These are phyloP conservation scores for Penicillium samsonianum DNA, from an alignment of 495 filamentous ascomycete species.

Conservation along the genomic window DNA sequence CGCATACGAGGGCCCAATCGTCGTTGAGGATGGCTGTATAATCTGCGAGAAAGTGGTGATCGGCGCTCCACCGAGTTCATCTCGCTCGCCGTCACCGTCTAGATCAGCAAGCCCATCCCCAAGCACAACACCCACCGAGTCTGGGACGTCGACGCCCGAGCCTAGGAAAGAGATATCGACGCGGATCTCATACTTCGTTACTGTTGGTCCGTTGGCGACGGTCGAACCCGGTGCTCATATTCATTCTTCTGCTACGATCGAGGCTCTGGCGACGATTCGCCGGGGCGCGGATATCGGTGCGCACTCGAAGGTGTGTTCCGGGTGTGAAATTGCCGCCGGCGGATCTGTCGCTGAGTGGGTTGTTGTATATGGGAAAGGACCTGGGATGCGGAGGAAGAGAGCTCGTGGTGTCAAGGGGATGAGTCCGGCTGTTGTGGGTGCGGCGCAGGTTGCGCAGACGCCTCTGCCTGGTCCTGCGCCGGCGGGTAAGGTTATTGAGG, in stretches of 20 bases:
- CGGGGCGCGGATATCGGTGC: conserved; percentile 37
- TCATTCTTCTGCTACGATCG: conserved; percentile 39
- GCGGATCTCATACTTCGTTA: conserved; percentile 40
- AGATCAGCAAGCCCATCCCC: conserved; percentile 3
- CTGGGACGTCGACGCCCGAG: background rate
- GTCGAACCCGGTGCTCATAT: conserved; percentile 40
- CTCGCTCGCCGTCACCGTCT: conserved; percentile 16
- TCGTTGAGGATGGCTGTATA: conserved; percentile 71
- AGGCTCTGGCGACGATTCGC: conserved; percentile 35
- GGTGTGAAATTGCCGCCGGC: conserved; percentile 35
- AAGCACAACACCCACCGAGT: background rate
- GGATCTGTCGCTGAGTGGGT: conserved; percentile 40
- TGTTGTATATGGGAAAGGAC: conserved; percentile 46
- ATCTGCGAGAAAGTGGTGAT: conserved; percentile 71
- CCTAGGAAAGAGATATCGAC: conserved; percentile 21
- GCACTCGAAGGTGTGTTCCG: conserved; percentile 44
- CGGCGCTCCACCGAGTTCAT: conserved; percentile 46
- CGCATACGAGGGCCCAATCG: conserved; percentile 67
- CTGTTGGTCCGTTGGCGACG: conserved; percentile 35
- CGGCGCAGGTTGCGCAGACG: conserved; percentile 22
- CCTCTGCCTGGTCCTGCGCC: conserved; percentile 27
- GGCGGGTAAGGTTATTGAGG: conserved; percentile 44
- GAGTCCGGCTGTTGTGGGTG: conserved; percentile 26
- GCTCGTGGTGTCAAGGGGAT: conserved; percentile 25
- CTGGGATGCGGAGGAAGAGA: conserved; percentile 39